These are phyloP conservation scores for Parsonsia alboflavescens DNA, from an alignment of 257 asterid genomes.

Conservation along the genomic window DNA sequence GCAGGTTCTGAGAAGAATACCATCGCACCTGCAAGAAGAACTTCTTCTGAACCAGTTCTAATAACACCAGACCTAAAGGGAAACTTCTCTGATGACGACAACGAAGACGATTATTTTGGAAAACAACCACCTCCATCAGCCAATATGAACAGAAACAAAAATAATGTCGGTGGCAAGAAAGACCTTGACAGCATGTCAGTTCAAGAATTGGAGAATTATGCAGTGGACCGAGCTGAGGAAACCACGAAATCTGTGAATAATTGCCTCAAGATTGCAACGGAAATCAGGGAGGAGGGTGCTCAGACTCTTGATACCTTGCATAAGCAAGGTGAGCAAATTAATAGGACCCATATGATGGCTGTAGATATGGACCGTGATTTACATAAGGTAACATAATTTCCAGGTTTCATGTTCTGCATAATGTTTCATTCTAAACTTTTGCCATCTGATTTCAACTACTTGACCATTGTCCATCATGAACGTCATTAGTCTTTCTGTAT, in stretches of 20 bases:
- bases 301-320: constrained; percentile 74
- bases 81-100: not conserved
- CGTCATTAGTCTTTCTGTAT: not conserved
- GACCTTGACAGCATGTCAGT: constrained; percentile 68
- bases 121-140: constrained; percentile 23
- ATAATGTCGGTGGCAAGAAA: constrained; percentile 16
- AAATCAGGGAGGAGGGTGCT: constrained; percentile 59
- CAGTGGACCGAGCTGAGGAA: constrained; percentile 61
- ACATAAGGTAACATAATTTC: constrained; percentile 45
- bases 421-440: not conserved
- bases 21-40: constrained; percentile 41
- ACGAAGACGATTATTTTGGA: constrained; percentile 38
- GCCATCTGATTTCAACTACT: not conserved
- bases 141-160: constrained; percentile 21
- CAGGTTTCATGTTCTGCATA: not conserved
- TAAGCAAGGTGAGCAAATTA: constrained; percentile 89
- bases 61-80: constrained; percentile 18
- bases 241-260: constrained; percentile 72
- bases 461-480: not conserved
- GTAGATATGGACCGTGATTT: constrained; percentile 79
- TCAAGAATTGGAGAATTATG: constrained; percentile 78
- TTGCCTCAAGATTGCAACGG: constrained; percentile 80
- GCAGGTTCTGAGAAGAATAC: constrained; percentile 23
- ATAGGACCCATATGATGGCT: constrained; percentile 87
- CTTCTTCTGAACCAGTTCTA: constrained; percentile 65